Evolutionary conservation across 768 basidiomycete species (phyloP).

Genomic region (Boletus pseudo-olivaceus): DNA sequence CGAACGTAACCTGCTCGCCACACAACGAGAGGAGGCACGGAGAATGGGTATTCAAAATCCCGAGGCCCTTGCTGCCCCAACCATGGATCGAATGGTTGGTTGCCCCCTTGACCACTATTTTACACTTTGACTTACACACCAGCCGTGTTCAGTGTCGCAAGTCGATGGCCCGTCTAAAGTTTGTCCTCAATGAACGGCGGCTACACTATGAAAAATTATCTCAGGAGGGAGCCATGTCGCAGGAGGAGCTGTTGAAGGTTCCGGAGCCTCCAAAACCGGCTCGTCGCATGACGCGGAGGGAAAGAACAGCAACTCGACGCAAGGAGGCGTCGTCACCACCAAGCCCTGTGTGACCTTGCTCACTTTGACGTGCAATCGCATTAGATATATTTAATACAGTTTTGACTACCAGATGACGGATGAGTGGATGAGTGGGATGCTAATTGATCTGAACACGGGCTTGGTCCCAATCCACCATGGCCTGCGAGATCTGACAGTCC

Average conservation of each 20-base stretch:
- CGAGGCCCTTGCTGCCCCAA: conserved; percentile 26
- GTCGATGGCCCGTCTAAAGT: conserved; percentile 96
- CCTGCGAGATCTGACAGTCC: conserved; percentile 70
- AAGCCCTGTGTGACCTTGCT: conserved; percentile 1
- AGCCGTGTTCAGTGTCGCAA: conserved; percentile 67
- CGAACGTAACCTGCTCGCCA: conserved; percentile 87
- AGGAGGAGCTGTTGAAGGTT: conserved; percentile 15
- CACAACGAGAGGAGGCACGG: conserved; percentile 77
- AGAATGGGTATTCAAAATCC: conserved; percentile 47
- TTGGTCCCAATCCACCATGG: conserved; percentile 66
- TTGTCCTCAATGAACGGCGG: conserved; percentile 85
- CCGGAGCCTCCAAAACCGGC: conserved; percentile 12
- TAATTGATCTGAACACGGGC: conserved; percentile 18
- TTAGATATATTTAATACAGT: conserved; percentile 10
- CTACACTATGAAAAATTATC: conserved; percentile 60
- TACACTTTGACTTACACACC: conserved; percentile 3
- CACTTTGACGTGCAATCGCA: conserved; percentile 2
- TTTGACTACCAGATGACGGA: neutral
- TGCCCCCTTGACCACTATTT: neutral
- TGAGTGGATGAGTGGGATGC: conserved; percentile 3
- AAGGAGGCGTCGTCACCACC: conserved; percentile 4
- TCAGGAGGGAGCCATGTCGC: conserved; percentile 17
- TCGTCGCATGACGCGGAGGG: conserved; percentile 21
- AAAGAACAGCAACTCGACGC: conserved; percentile 17
- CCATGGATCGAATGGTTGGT: conserved; percentile 45